Percentiles rank a stretch among this genome's conserved stretches.
phyloP scores from a whole-genome alignment of 23 red algal genomes.

The Cyanidiococcus yangmingshanensis region DNA sequence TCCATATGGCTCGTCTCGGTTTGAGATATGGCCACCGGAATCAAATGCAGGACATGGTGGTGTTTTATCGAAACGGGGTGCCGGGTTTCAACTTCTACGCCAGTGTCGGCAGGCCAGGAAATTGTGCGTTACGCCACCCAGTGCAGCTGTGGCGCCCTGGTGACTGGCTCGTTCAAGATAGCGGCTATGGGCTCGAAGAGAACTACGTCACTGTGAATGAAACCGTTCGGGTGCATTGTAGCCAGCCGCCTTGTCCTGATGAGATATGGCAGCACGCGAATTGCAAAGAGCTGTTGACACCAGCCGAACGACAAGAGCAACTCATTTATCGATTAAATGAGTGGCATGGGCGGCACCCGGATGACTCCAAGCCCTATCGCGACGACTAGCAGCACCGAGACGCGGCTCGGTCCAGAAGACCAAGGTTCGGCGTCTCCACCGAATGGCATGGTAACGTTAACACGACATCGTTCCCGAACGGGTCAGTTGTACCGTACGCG shows the following conservation, averaged over 20 bases:
- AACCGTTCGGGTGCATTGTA: not conserved
- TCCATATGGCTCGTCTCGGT: not conserved
- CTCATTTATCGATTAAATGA: not conserved
- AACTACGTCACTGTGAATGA: not conserved
- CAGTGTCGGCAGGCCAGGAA: not conserved
- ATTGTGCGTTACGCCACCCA: constrained; percentile 3
- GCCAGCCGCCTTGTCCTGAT: not conserved
- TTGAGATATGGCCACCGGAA: not conserved
- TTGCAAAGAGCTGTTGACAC: not conserved
- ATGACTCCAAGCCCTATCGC: constrained; percentile 1
- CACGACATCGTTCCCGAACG: too few relatives aligned
- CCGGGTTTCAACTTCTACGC: constrained; percentile 15
- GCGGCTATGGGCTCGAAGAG: constrained; percentile 2
- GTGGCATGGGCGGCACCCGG: not conserved
- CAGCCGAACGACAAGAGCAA: not conserved
- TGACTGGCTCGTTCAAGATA: constrained; percentile 12
- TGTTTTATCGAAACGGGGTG: not conserved
- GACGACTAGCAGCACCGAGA: too few relatives aligned
- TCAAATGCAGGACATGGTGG: not conserved
- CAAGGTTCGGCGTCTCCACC: too few relatives aligned
- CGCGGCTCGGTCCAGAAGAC: too few relatives aligned
- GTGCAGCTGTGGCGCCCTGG: constrained; percentile 9
- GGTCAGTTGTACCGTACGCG: too few relatives aligned
- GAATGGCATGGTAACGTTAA: too few relatives aligned
- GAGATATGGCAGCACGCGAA: not conserved